Percentiles rank a stretch among this genome's conserved stretches.
Evolutionary conservation across 495 filamentous ascomycete species (phyloP).

Genomic region (Hapsidospora chrysogenum): DNA sequence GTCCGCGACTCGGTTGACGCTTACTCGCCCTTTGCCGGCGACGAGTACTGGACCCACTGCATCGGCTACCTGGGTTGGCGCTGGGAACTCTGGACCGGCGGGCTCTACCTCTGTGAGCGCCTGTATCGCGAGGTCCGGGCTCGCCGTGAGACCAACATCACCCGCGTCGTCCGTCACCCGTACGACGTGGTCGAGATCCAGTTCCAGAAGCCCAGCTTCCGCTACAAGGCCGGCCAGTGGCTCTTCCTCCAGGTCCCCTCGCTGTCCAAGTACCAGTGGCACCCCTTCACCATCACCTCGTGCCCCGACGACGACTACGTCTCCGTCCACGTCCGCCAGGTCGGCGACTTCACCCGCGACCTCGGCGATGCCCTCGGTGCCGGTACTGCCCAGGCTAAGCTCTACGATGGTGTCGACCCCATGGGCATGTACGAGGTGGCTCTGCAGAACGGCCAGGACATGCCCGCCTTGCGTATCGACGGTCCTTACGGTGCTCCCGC

Average conservation of each 20-base stretch:
- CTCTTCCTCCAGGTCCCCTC: constrained; percentile 86
- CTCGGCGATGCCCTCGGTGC: constrained; percentile 89
- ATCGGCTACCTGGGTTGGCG: constrained; percentile 94
- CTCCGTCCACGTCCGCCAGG: constrained; percentile 86
- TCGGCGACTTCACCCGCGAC: constrained; percentile 83
- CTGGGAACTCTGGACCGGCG: constrained; percentile 85
- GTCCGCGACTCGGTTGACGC: constrained; percentile 58
- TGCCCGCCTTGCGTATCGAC: constrained; percentile 81
- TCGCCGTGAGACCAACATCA: constrained; percentile 70
- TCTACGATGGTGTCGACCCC: constrained; percentile 80
- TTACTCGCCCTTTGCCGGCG: constrained; percentile 70
- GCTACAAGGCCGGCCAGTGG: constrained; percentile 97
- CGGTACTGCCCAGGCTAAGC: constrained; percentile 62
- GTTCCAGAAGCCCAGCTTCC: constrained; percentile 89
- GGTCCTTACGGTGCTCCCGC: constrained; percentile 94
- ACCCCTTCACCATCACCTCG: constrained; percentile 98
- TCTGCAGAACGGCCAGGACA: constrained; percentile 77
- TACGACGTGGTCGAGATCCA: constrained; percentile 97
- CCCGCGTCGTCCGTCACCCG: constrained; percentile 89
- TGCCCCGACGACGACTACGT: constrained; percentile 92
- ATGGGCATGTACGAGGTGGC: constrained; percentile 97
- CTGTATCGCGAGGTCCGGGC: constrained; percentile 83
- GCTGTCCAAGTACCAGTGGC: constrained; percentile 83
- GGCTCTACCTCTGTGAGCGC: constrained; percentile 71
- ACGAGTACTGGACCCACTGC: constrained; percentile 79